These are phyloP conservation scores for Ustanciosporium gigantosporum DNA, from an alignment of 1,284 basidiomycete genomes.

Conservation along the genomic window DNA sequence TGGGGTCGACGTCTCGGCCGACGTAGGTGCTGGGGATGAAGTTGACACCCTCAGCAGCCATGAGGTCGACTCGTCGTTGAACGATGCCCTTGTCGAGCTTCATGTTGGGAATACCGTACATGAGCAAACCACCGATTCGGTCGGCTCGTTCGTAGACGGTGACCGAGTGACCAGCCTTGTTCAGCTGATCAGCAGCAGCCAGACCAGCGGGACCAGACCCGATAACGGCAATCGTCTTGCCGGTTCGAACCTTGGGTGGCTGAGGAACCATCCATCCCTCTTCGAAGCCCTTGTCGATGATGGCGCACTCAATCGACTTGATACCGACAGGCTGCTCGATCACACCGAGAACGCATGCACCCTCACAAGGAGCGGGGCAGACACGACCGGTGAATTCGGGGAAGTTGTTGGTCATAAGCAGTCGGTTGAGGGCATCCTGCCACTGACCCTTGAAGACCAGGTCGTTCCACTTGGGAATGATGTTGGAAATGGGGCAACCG, in stretches of 20 bases:
- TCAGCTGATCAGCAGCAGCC: conserved; percentile 55
- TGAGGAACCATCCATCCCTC: conserved; percentile 56
- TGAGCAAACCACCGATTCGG: conserved; percentile 55
- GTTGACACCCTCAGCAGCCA: conserved; percentile 56
- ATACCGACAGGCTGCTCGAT: conserved; percentile 58
- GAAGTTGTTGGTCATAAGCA: conserved; percentile 60
- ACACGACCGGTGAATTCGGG: conserved; percentile 59
- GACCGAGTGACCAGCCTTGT: conserved; percentile 58
- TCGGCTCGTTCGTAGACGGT: conserved; percentile 59
- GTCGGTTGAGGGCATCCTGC: conserved; percentile 55
- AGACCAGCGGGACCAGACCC: conserved; percentile 58
- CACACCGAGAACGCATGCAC: conserved; percentile 57
- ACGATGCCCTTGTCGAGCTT: conserved; percentile 59
- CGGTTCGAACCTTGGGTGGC: conserved; percentile 52
- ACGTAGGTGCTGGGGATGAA: conserved; percentile 49
- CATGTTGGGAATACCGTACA: conserved; percentile 60
- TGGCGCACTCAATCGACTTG: conserved; percentile 57
- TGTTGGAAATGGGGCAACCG: conserved; percentile 58
- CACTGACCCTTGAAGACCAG: conserved; percentile 60
- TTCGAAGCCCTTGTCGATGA: conserved; percentile 59
- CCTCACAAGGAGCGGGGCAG: conserved; percentile 59
- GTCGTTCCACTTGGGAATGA: conserved; percentile 60
- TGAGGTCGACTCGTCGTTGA: conserved; percentile 54
- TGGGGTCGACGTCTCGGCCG: conserved; percentile 52
- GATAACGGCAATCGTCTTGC: conserved; percentile 57